Evolutionary conservation across 2,329 filamentous ascomycete species (phyloP).

Genomic region (Thermothelomyces thermophilus): DNA sequence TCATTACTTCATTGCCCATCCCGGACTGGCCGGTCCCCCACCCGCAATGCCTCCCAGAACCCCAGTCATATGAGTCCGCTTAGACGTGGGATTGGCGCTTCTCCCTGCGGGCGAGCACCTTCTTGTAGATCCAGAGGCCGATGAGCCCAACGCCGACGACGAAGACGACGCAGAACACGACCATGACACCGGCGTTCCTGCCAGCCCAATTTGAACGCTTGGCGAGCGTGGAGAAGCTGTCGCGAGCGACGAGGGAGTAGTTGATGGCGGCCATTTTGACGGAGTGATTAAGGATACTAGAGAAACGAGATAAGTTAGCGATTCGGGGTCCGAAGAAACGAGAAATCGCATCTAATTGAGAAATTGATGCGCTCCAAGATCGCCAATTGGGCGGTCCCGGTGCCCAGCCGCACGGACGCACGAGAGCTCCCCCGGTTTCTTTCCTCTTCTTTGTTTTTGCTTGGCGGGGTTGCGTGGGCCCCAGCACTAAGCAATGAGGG

Average conservation of each 20-base stretch:
- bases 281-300: slow-evolving; percentile 8
- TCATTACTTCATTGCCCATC: slow-evolving; percentile 20
- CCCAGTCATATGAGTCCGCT: slow-evolving; percentile 2
- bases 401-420: not conserved
- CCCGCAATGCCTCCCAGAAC: not conserved
- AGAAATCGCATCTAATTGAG: not conserved
- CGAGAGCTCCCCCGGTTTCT: too few relatives aligned
- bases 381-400: not conserved
- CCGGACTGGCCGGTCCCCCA: slow-evolving; percentile 9
- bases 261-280: slow-evolving; percentile 33
- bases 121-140: slow-evolving; percentile 39
- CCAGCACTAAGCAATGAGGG: too few relatives aligned
- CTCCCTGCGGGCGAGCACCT: slow-evolving; percentile 28
- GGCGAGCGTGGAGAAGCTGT: slow-evolving; percentile 36
- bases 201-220: slow-evolving; percentile 55
- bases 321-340: not conserved
- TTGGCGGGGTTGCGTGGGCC: not conserved
- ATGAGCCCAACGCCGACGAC: slow-evolving; percentile 46
- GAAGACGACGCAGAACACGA: slow-evolving; percentile 57
- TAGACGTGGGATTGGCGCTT: slow-evolving; percentile 22
- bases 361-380: not conserved
- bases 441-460: too few relatives aligned
- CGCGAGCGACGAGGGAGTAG: slow-evolving; percentile 29
- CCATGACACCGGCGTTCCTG: slow-evolving; percentile 51
- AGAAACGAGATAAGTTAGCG: not conserved